Percentiles rank a stretch among this genome's conserved stretches.
phyloP scores from a whole-genome alignment of 2,329 filamentous ascomycete genomes.

The Stagonosporopsis vannaccii region DNA sequence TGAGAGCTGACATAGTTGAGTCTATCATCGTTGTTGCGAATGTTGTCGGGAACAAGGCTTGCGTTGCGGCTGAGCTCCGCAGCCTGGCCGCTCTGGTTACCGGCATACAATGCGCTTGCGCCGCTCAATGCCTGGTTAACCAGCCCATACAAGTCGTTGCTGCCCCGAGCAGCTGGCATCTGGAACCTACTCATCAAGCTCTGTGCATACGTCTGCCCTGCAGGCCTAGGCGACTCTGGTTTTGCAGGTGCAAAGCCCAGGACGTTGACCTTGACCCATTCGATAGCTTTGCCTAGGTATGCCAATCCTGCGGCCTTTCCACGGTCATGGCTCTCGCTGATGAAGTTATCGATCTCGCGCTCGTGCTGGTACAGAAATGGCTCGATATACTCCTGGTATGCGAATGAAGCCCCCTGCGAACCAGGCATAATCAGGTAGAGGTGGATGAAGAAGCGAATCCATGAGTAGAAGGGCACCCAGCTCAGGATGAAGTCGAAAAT shows the following conservation, averaged over 20 bases:
- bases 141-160: slow-evolving; percentile 77
- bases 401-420: slow-evolving; percentile 86
- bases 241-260: slow-evolving; percentile 73
- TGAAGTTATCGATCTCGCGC: slow-evolving; percentile 86
- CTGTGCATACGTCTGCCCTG: slow-evolving; percentile 73
- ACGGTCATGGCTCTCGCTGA: slow-evolving; percentile 79
- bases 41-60: slow-evolving; percentile 73
- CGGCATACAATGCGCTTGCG: slow-evolving; percentile 59
- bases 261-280: slow-evolving; percentile 73
- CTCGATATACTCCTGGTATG: slow-evolving; percentile 86
- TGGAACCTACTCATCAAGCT: slow-evolving; percentile 84
- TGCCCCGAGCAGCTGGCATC: slow-evolving; percentile 73
- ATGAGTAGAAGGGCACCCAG: slow-evolving; percentile 95
- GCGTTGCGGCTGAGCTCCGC: slow-evolving; percentile 64
- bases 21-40: slow-evolving; percentile 70
- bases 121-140: slow-evolving; percentile 77
- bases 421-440: slow-evolving; percentile 97
- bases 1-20: slow-evolving; percentile 79
- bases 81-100: slow-evolving; percentile 51
- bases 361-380: slow-evolving; percentile 91
- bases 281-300: slow-evolving; percentile 55
- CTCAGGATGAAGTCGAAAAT: slow-evolving; percentile 86
- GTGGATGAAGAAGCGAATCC: slow-evolving; percentile 84
- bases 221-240: slow-evolving; percentile 54
- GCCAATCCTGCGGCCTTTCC: slow-evolving; percentile 78